Evolutionary conservation across 768 basidiomycete species (phyloP), one percentile per base, ranked within the genome.

Genomic region (Lactarius psammicola): DNA sequence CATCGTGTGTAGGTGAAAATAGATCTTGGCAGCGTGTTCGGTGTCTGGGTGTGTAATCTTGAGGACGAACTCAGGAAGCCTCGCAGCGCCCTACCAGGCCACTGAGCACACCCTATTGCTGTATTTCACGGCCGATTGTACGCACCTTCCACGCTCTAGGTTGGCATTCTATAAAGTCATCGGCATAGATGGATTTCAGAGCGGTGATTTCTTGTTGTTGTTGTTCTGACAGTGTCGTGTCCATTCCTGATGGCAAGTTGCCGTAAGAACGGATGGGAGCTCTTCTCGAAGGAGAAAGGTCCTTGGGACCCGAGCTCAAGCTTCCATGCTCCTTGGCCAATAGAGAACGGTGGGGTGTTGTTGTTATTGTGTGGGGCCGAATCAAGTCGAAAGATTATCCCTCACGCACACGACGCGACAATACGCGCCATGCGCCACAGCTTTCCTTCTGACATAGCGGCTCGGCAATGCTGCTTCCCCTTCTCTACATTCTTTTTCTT

Each of bases 71-170:
- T 92, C 90, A 59, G 85, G 89, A 38, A 89, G 78, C 69, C 86
- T 80, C 44, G 81, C 76, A 28, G 89, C 91, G 65, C 83, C 85
- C 91, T 92, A 65, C 31, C 15, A 55, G 26, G 33, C 55, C 0
- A 66, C 69, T 56, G 63, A 60, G 46, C 42, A 33, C 56, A 38
- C 40, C 57, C 20, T 60, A 34, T 38, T 64, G 62, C 49, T 36
- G 38, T 28, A 49, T 53, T 34, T 51, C 54, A 63, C 23, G 38
- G 20, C 31, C 30, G 59, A 30, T 54, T 18, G 36, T 33, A 40
- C 77, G 13, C 44, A 90, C 91, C 83, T 92, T 93, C 92, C 92
- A 94, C 59, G 84, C 92, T 36, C 88, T 87, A 18, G 90, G 86
- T 26, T 87, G 87, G 62, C 82, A 83, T 71, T 89, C 84, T 30